Percentiles rank a stretch among this genome's conserved stretches.
Conservation (phyloP, 495 filamentous ascomycete species). For the Aspergillus steynii region DNA sequence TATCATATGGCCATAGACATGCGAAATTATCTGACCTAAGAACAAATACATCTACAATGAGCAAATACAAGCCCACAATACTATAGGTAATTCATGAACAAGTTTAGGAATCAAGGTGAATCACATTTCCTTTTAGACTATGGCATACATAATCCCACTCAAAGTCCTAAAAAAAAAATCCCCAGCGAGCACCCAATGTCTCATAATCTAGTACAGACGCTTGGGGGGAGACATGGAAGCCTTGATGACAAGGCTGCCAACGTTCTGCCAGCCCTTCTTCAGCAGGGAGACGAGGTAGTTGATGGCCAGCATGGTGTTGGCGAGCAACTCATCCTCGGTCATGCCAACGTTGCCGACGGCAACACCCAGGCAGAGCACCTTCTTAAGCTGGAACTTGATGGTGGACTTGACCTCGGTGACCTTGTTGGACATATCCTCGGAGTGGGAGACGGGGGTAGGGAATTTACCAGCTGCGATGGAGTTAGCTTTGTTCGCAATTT, state of each 20-base stretch:
- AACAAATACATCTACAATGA: not conserved
- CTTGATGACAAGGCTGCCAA: slow-evolving; percentile 98
- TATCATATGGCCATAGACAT: not conserved
- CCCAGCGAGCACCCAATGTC: slow-evolving; percentile 29
- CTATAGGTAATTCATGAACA: not conserved
- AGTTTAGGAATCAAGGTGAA: slow-evolving; percentile 31
- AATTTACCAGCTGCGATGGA: slow-evolving; percentile 84
- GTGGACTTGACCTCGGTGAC: slow-evolving; percentile 99
- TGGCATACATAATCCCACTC: slow-evolving; percentile 33
- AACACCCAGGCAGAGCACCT: slow-evolving; percentile 99
- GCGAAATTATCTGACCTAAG: slow-evolving; percentile 11
- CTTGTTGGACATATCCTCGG: slow-evolving; percentile 88
- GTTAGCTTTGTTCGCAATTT: slow-evolving; percentile 15
- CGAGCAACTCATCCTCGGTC: slow-evolving; percentile 91
- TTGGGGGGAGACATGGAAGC: slow-evolving; percentile 98
- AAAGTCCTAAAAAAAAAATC: slow-evolving; percentile 25
- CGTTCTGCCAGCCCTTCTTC: slow-evolving; percentile 99
- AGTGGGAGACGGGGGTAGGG: slow-evolving; percentile 95
- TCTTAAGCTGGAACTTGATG: slow-evolving; percentile 99
- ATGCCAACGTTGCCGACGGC: slow-evolving; percentile 98
- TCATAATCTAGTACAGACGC: slow-evolving; percentile 80
- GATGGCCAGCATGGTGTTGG: slow-evolving; percentile 97
- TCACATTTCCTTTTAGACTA: slow-evolving; percentile 39
- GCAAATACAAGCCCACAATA: not conserved
- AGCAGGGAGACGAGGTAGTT: slow-evolving; percentile 98